phyloP scores from a whole-genome alignment of 1,139 yeast species.

The Saccharomyces hybrid region DNA sequence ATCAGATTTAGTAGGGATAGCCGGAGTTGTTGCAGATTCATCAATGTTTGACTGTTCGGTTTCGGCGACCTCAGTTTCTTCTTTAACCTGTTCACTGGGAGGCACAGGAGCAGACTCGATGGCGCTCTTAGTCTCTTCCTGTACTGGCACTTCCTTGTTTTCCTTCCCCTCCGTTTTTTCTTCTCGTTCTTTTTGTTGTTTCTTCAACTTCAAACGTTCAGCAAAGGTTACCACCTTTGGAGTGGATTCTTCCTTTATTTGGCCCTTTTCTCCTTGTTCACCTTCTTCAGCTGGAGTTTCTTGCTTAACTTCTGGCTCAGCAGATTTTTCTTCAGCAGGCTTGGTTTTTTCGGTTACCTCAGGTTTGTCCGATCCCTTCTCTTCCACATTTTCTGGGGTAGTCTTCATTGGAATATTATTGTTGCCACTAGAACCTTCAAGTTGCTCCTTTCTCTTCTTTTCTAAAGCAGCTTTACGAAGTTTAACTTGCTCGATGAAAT shows the following conservation, averaged over 20 bases:
- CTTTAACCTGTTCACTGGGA: conserved; percentile 12
- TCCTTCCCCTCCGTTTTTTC: conserved; percentile 8
- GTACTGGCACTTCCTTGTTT: conserved; percentile 6
- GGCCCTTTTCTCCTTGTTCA: conserved; percentile 14
- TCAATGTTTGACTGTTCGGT: conserved; percentile 12
- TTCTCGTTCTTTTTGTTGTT: conserved; percentile 17
- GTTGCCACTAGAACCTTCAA: conserved; percentile 6
- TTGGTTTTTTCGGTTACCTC: conserved; percentile 8
- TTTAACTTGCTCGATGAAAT: conserved; percentile 21
- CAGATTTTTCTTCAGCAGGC: conserved; percentile 8
- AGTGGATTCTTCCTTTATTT: conserved; percentile 1
- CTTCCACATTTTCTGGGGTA: conserved; percentile 8
- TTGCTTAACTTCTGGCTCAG: conserved; percentile 21
- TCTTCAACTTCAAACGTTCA: conserved; percentile 16
- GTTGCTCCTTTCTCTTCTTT: conserved; percentile 16
- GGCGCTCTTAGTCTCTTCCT: conserved; percentile 7
- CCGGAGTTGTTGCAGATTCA: conserved; percentile 6
- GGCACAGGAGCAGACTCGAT: conserved; percentile 5
- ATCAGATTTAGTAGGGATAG: conserved; percentile 14
- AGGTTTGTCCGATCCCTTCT: conserved; percentile 9
- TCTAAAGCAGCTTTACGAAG: conserved; percentile 23
- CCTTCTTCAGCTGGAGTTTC: conserved; percentile 19
- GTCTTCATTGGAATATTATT: conserved; percentile 7
- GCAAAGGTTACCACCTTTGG: conserved; percentile 16
- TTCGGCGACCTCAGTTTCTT: conserved; percentile 10